A percentile compares a stretch with the other conserved stretches of the same genome.
phyloP scores from a whole-genome alignment of 371 early-diverging fungal species.

The Caulochytrium protostelioides region DNA sequence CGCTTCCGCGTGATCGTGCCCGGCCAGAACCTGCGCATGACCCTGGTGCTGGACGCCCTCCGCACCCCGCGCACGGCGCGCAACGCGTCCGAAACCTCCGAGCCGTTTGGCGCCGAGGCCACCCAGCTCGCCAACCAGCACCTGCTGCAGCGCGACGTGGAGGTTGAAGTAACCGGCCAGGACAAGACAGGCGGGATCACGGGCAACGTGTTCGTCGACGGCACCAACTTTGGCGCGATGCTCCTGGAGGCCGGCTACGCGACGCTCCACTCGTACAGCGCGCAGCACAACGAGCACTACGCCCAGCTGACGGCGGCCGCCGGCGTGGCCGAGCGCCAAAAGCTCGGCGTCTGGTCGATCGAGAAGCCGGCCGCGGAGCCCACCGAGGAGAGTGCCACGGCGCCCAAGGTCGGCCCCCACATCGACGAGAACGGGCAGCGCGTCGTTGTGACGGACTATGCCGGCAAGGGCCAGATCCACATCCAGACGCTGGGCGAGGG shows the following conservation, averaged over 20 bases:
- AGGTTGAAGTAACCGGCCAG: conserved; percentile 55
- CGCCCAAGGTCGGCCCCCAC: no score
- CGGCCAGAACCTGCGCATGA: conserved; percentile 58
- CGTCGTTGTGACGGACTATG: conserved; percentile 62
- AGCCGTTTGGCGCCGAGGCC: conserved; percentile 73
- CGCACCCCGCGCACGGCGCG: conserved; percentile 51
- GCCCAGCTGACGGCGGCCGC: conserved; percentile 56
- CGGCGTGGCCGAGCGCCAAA: conserved; percentile 40
- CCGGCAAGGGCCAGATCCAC: conserved; percentile 42
- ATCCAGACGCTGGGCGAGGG: conserved; percentile 54
- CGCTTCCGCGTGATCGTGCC: conserved; percentile 64
- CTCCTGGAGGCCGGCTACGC: conserved; percentile 64
- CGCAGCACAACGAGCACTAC: conserved; percentile 48
- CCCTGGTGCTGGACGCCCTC: conserved; percentile 50
- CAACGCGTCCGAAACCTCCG: conserved; percentile 41
- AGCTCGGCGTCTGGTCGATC: conserved; percentile 30
- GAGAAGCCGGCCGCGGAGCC: conserved; percentile 10
- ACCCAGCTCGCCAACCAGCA: conserved; percentile 36
- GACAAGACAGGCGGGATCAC: conserved; percentile 83
- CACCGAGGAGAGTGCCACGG: conserved; percentile 1
- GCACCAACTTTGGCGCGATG: conserved; percentile 14
- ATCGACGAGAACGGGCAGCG: conserved; percentile 13
- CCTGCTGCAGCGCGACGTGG: conserved; percentile 75
- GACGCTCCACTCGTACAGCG: conserved; percentile 56
- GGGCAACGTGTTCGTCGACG: conserved; percentile 44